Conservation (phyloP, 257 asterid species). For the Oldenlandia corymbosa region DNA sequence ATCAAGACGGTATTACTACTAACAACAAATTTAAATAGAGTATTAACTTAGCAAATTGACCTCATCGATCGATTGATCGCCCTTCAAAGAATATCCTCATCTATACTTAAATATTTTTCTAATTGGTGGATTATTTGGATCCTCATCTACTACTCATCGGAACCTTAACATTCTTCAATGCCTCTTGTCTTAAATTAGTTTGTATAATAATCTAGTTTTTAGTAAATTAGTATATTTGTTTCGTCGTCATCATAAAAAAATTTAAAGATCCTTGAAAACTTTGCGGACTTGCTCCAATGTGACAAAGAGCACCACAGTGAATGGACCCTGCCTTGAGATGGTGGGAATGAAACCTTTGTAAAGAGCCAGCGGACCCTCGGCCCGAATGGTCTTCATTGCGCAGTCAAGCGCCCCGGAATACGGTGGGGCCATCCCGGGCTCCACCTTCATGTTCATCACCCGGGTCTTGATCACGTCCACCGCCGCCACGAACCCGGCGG, state of each 20-base stretch:
- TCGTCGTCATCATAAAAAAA: conserved; percentile 35
- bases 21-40: too few relatives aligned
- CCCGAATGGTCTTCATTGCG: conserved; percentile 69
- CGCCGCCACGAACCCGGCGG: conserved; percentile 93
- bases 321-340: conserved; percentile 85
- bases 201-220: too few relatives aligned
- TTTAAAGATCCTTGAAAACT: conserved; percentile 66
- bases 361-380: conserved; percentile 82
- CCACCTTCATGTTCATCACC: conserved; percentile 92
- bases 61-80: too few relatives aligned
- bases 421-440: conserved; percentile 56
- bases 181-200: too few relatives aligned
- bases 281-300: conserved; percentile 87
- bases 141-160: too few relatives aligned
- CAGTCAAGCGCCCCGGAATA: conserved; percentile 78
- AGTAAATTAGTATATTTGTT: neutral
- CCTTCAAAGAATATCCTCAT: too few relatives aligned
- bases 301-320: conserved; percentile 79
- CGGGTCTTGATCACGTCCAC: conserved; percentile 87
- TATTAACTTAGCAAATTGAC: too few relatives aligned
- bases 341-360: conserved; percentile 85
- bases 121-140: too few relatives aligned
- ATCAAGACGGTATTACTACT: too few relatives aligned
- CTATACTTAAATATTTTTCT: too few relatives aligned
- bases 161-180: too few relatives aligned